phyloP scores from a whole-genome alignment of 2,329 filamentous ascomycete genomes.

The Paramyrothecium sp. region DNA sequence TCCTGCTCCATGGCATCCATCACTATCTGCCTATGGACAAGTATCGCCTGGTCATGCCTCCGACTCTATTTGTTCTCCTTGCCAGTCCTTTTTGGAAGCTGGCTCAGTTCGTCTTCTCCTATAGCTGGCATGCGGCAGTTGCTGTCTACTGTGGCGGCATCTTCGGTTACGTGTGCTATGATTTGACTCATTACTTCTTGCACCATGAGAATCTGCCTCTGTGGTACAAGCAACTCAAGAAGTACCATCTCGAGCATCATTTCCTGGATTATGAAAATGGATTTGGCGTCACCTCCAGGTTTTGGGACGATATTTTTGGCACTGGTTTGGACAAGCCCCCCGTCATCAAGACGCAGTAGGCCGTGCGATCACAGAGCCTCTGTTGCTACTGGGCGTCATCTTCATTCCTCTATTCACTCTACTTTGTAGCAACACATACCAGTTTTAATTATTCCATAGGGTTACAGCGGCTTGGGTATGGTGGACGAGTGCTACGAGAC shows the following conservation, averaged over 20 bases:
- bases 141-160: conserved; percentile 85
- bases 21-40: conserved; percentile 99
- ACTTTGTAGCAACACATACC: not conserved
- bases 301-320: conserved; percentile 93
- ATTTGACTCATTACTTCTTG: conserved; percentile 97
- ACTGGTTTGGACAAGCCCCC: conserved; percentile 63
- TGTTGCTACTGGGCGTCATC: not conserved
- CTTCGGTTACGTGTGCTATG: conserved; percentile 95
- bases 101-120: conserved; percentile 77
- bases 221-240: conserved; percentile 92
- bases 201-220: conserved; percentile 89
- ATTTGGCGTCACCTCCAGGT: conserved; percentile 92
- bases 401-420: not conserved
- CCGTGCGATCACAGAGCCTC: not conserved
- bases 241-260: conserved; percentile 95
- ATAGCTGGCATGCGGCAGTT: conserved; percentile 79
- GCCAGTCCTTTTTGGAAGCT: conserved; percentile 91
- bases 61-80: conserved; percentile 78
- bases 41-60: conserved; percentile 95
- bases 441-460: not conserved
- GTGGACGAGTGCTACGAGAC: not conserved
- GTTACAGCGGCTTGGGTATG: not conserved
- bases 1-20: conserved; percentile 93
- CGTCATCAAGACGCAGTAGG: conserved; percentile 30
- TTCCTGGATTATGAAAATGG: conserved; percentile 98